These are phyloP conservation scores for Copromyces sp. DNA, from an alignment of 495 filamentous ascomycete species.

Conservation along the genomic window DNA sequence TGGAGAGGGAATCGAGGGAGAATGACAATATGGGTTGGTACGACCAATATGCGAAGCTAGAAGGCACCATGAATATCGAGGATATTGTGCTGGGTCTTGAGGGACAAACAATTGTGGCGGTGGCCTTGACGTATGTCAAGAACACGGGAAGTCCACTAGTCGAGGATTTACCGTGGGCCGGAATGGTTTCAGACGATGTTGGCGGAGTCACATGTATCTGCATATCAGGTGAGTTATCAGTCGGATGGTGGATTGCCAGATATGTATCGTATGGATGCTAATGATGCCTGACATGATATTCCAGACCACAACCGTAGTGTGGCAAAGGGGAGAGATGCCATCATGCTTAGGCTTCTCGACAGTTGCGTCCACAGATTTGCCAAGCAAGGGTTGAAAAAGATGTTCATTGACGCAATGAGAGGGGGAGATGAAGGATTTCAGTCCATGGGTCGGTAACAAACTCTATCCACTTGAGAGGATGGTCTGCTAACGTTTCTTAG, in stretches of 20 bases:
- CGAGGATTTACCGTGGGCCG: constrained; percentile 50
- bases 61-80: constrained; percentile 32
- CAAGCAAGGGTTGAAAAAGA: constrained; percentile 28
- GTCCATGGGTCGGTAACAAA: constrained; percentile 31
- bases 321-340: constrained; percentile 27
- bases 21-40: constrained; percentile 44
- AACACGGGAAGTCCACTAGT: constrained; percentile 41
- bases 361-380: constrained; percentile 30
- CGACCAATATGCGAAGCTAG: constrained; percentile 42
- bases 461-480: background rate
- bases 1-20: constrained; percentile 32
- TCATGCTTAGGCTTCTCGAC: constrained; percentile 38
- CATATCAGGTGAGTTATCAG: constrained; percentile 35
- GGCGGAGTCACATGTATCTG: constrained; percentile 54
- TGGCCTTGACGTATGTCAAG: constrained; percentile 45
- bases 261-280: background rate
- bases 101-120: constrained; percentile 38
- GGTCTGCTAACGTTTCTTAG: constrained; percentile 13
- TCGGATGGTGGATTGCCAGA: background rate
- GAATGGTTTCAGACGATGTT: constrained; percentile 41
- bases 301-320: constrained; percentile 25
- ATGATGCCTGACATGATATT: background rate
- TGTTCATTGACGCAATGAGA: constrained; percentile 37
- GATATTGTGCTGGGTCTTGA: constrained; percentile 42
- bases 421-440: constrained; percentile 35